These are phyloP conservation scores for Colletotrichum agaves DNA, from an alignment of 2,329 filamentous ascomycete species.

Conservation along the genomic window DNA sequence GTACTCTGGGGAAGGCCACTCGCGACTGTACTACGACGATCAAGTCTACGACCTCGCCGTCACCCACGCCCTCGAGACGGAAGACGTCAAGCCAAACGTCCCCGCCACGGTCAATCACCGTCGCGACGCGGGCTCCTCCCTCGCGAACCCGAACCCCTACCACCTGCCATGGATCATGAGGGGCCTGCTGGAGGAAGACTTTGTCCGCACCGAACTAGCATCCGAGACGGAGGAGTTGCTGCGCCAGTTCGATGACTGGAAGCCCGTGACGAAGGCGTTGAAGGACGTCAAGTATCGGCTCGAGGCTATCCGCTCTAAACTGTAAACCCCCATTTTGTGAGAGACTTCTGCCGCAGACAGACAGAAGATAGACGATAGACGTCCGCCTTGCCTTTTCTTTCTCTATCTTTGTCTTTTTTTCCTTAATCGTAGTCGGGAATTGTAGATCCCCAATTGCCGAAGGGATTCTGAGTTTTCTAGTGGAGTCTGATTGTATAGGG, in stretches of 20 bases:
- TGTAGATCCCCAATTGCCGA: not conserved
- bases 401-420: not conserved
- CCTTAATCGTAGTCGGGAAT: not conserved
- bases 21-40: slow-evolving; percentile 89
- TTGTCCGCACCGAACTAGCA: slow-evolving; percentile 83
- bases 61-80: slow-evolving; percentile 79
- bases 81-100: slow-evolving; percentile 54
- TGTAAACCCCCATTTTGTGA: slow-evolving; percentile 53
- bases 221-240: slow-evolving; percentile 82
- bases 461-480: no score
- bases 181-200: slow-evolving; percentile 89
- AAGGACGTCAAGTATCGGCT: slow-evolving; percentile 97
- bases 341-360: not conserved
- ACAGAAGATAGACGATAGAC: no score
- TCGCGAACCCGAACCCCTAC: slow-evolving; percentile 80
- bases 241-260: slow-evolving; percentile 94
- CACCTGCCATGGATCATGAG: slow-evolving; percentile 96
- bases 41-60: slow-evolving; percentile 85
- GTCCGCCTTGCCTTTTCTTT: not conserved
- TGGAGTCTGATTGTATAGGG: no score
- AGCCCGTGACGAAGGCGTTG: slow-evolving; percentile 86
- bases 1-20: slow-evolving; percentile 93
- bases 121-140: slow-evolving; percentile 39
- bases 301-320: slow-evolving; percentile 88
- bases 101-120: slow-evolving; percentile 40